Percentiles rank a stretch among this genome's conserved stretches.
phyloP scores from a whole-genome alignment of 306 rosid genomes.

The Canavalia ensiformis region DNA sequence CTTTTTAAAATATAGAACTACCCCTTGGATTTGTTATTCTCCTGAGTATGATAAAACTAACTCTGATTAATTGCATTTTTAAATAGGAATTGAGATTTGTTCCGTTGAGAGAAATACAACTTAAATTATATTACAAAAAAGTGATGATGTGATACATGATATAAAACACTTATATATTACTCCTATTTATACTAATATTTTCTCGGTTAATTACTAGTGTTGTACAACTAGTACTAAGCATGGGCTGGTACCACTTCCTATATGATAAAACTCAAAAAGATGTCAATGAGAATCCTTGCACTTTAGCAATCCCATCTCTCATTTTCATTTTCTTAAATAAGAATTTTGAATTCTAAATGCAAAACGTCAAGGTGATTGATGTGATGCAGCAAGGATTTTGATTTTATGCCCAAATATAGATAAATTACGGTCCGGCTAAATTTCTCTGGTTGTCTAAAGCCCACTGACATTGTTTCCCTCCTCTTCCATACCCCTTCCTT shows the following conservation, averaged over 20 bases:
- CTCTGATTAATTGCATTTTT: constrained; percentile 33
- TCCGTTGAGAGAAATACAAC: constrained; percentile 5
- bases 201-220: not conserved
- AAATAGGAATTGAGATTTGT: not conserved
- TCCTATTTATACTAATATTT: constrained; percentile 10
- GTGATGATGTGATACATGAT: constrained; percentile 11
- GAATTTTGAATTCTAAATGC: not conserved
- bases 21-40: not conserved
- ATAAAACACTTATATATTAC: not conserved
- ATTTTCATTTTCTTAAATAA: constrained; percentile 23
- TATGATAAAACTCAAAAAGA: constrained; percentile 18
- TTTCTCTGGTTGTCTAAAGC: constrained; percentile 21
- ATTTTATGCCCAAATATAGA: constrained; percentile 9
- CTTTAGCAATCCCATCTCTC: constrained; percentile 13
- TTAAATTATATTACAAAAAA: constrained; percentile 1
- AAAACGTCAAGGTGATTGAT: constrained; percentile 10
- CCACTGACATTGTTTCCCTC: not conserved
- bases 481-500: constrained; percentile 4
- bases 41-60: not conserved
- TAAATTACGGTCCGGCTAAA: constrained; percentile 7
- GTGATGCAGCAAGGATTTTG: constrained; percentile 19
- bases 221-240: not conserved
- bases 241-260: not conserved
- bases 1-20: constrained; percentile 1
- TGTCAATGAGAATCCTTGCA: not conserved